Conservation (phyloP, 1,284 basidiomycete genomes). For the Paramarasmius palmivorus region DNA sequence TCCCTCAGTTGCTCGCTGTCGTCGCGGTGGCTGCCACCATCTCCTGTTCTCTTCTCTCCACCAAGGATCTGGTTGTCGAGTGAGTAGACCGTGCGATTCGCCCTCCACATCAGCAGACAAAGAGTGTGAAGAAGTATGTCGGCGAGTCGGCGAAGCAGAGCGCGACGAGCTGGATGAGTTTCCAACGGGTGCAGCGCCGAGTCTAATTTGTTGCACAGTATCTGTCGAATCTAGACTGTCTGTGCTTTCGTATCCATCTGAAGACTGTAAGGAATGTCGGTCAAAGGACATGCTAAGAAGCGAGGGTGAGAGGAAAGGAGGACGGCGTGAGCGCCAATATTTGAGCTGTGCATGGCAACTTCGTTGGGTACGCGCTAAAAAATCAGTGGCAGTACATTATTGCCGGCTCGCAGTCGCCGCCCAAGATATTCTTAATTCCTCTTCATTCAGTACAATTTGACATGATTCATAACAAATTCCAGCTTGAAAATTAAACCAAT, state of each 20-base stretch:
- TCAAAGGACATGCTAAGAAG: neutral
- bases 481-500: constrained; percentile 41
- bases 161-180: constrained; percentile 37
- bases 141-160: constrained; percentile 44
- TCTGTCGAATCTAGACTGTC: constrained; percentile 40
- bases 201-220: constrained; percentile 15
- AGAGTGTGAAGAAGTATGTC: constrained; percentile 44
- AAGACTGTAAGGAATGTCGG: constrained; percentile 1
- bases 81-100: constrained; percentile 56
- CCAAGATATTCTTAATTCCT: too few relatives aligned
- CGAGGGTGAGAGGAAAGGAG: neutral
- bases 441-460: too few relatives aligned
- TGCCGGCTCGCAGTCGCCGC: too few relatives aligned
- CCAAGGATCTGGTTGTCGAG: constrained; percentile 32
- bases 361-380: too few relatives aligned
- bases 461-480: too few relatives aligned
- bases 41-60: constrained; percentile 43
- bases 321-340: too few relatives aligned
- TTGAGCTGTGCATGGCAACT: too few relatives aligned
- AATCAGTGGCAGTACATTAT: too few relatives aligned
- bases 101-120: constrained; percentile 67
- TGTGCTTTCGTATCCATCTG: constrained; percentile 37
- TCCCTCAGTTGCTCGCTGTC: constrained; percentile 39
- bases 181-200: neutral
- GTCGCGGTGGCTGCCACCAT: constrained; percentile 52